Evolutionary conservation across 192 early-diverging fungal genomes (phyloP), one percentile per base, ranked within the genome.

Genomic region (Geranomyces variabilis): DNA sequence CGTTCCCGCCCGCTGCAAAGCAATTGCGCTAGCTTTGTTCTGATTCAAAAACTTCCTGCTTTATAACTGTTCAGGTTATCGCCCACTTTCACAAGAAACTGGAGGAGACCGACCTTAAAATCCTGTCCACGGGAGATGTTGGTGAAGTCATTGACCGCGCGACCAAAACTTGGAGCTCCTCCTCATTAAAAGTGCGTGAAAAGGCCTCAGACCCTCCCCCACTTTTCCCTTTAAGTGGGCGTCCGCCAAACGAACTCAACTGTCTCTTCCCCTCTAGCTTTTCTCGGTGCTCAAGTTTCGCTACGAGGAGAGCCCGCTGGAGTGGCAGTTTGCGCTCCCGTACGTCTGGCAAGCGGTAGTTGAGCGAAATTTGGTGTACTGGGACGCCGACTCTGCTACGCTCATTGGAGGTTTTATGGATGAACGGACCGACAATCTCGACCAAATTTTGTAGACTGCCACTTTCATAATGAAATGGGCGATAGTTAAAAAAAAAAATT

Each of bases 231-330:
- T 34, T 9, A 22, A n/a, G 48, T 8, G 12, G 21, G 30, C 24
- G 26, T 60, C 47, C 17, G 41, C n/a, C 6, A 22, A 41, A 26
- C 12, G 66, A n/a, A 45, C n/a, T 56, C 19, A 43, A 12, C 24
- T 12, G 36, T 41, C 36, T 3, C 19, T 61, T 75, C 49, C 41
- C 4, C 17, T 14, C 58, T 43, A 80, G 64, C 31, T 75, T 68
- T 77, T 70, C 57, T 79, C 83, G 14, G 85, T 85, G 24, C 75
- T 91, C 34, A 90, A 89, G 72, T 92, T 90, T 64, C 80, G 89
- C 66, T 91, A 89, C 70, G 88, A 89, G 34, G 88, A 89, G 65
- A 84, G 84, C 33, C 53, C 75, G 28, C 80, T 86, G 43, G 76
- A 84, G 5, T 77, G 77, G 56, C 75, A 84, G 34, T 92, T 92